These are phyloP conservation scores for Penicillium sclerotigenum DNA, from an alignment of 2,329 filamentous ascomycete genomes.

Conservation along the genomic window DNA sequence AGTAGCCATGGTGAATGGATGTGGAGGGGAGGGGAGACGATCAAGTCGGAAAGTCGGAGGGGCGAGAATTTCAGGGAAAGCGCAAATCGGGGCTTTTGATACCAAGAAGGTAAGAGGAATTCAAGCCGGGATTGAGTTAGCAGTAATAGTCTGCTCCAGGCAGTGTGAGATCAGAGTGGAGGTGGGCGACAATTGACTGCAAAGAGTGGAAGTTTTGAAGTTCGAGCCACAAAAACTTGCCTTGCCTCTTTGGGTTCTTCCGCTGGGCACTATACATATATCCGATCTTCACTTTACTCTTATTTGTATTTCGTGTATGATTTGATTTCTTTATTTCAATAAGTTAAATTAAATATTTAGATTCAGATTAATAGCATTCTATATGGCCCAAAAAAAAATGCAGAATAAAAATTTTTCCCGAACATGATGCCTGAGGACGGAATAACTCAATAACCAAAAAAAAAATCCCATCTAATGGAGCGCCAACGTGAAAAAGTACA, in stretches of 20 bases:
- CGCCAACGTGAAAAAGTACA: slow-evolving; percentile 9
- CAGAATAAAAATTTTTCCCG: not conserved
- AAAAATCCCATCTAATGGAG: slow-evolving; percentile 5
- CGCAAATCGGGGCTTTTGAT: slow-evolving; percentile 20
- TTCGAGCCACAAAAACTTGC: slow-evolving; percentile 25
- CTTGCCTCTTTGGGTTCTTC: slow-evolving; percentile 25
- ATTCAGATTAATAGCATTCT: not conserved
- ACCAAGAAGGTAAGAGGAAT: slow-evolving; percentile 7
- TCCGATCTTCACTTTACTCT: not conserved
- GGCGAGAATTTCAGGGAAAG: slow-evolving; percentile 26
- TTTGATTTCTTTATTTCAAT: not conserved
- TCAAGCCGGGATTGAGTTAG: slow-evolving; percentile 3
- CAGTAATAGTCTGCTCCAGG: slow-evolving; percentile 38
- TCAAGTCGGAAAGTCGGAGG: slow-evolving; percentile 14
- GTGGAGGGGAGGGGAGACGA: slow-evolving; percentile 7
- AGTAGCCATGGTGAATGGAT: slow-evolving; percentile 35
- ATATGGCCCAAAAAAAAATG: not conserved
- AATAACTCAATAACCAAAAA: slow-evolving; percentile 4
- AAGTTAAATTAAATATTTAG: not conserved
- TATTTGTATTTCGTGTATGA: not conserved
- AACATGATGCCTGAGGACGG: not conserved
- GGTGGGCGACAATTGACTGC: slow-evolving; percentile 19
- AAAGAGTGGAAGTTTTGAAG: slow-evolving; percentile 33
- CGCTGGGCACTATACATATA: slow-evolving; percentile 2
- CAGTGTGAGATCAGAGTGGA: slow-evolving; percentile 30